Percentiles rank a stretch among this genome's conserved stretches.
Evolutionary conservation across 2,329 filamentous ascomycete species (phyloP).

Genomic region (Cladobotryum protrusum): DNA sequence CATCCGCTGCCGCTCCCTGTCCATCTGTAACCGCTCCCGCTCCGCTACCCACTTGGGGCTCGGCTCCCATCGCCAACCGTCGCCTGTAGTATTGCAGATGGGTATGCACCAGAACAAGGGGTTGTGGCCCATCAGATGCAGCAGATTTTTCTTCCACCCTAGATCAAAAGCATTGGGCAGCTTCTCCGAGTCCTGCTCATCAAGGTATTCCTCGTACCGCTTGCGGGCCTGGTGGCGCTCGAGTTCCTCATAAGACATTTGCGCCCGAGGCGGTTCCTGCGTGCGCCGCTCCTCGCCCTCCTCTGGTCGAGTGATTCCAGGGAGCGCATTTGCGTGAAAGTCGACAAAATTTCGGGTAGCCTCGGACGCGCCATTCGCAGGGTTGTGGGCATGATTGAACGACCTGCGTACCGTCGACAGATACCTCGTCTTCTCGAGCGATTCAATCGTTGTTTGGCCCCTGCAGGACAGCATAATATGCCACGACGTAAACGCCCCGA

Average conservation of each 20-base stretch:
- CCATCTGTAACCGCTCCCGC: slow-evolving; percentile 53
- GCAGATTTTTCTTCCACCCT: slow-evolving; percentile 72
- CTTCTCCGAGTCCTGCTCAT: slow-evolving; percentile 81
- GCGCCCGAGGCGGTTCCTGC: slow-evolving; percentile 24
- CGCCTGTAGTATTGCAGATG: slow-evolving; percentile 76
- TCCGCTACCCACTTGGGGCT: slow-evolving; percentile 72
- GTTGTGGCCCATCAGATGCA: slow-evolving; percentile 72
- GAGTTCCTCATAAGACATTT: slow-evolving; percentile 48
- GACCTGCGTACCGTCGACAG: slow-evolving; percentile 71
- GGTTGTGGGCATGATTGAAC: slow-evolving; percentile 55
- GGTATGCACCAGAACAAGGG: slow-evolving; percentile 73
- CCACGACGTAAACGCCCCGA: slow-evolving; percentile 86
- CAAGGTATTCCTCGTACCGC: slow-evolving; percentile 67
- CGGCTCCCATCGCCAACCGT: slow-evolving; percentile 93
- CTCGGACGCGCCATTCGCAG: slow-evolving; percentile 42
- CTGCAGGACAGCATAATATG: slow-evolving; percentile 74
- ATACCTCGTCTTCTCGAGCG: slow-evolving; percentile 91
- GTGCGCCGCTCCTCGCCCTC: slow-evolving; percentile 62
- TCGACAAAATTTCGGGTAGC: slow-evolving; percentile 69
- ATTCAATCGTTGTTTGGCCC: slow-evolving; percentile 93
- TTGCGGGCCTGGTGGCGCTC: slow-evolving; percentile 49
- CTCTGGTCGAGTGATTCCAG: slow-evolving; percentile 72
- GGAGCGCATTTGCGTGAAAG: slow-evolving; percentile 74
- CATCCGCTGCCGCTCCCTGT: slow-evolving; percentile 54
- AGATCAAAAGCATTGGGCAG: slow-evolving; percentile 92